Base-by-base conservation (phyloP, 352 stramenopile species). In the Thraustotheca clavata region DNA sequence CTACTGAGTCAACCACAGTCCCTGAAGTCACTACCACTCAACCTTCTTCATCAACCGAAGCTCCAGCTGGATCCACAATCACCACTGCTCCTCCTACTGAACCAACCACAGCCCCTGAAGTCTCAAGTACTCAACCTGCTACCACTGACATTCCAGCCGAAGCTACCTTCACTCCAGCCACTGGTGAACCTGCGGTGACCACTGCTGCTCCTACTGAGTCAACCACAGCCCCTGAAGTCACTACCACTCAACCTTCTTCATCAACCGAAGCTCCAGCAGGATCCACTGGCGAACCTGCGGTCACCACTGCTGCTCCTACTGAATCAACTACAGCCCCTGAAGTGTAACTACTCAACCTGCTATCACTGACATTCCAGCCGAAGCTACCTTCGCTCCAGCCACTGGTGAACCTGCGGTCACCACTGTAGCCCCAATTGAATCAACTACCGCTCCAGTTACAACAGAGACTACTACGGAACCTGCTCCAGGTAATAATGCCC, bases 1-100 rank as follows among this genome's bases (percentile, higher is more conserved):
- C 48, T 32, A 57, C 48, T 7, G 48, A 57, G 43, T 7, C 43
- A n/a, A n/a, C 38, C 38, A 46, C 38, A 46, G n/a, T n/a, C n/a
- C 38, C 38, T 46, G 38, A 46, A 46, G 16, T n/a, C 38, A 46
- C 38, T 7, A n/a, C n/a, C n/a, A n/a, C n/a, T n/a, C n/a, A n/a
- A n/a, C n/a, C n/a, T n/a, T n/a, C n/a, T n/a, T n/a, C n/a, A n/a
- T n/a, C n/a, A n/a, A 50, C 43, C 43, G 43, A 6, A 50, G 32
- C 43, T 50, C 43, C 43, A 33, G 43, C 43, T 14, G 22, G 6
- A 6, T 7, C 14, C 43, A 14, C 43, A 50, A 14, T 27, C 7
- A 7, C 43, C 27, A 46, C 38, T 46, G 38, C n/a, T n/a, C n/a
- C n/a, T n/a, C n/a, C n/a, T n/a, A n/a, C n/a, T n/a, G 16, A 48